phyloP scores from a whole-genome alignment of 2,329 filamentous ascomycete genomes.

The Mycosphaerelloides madeirae region DNA sequence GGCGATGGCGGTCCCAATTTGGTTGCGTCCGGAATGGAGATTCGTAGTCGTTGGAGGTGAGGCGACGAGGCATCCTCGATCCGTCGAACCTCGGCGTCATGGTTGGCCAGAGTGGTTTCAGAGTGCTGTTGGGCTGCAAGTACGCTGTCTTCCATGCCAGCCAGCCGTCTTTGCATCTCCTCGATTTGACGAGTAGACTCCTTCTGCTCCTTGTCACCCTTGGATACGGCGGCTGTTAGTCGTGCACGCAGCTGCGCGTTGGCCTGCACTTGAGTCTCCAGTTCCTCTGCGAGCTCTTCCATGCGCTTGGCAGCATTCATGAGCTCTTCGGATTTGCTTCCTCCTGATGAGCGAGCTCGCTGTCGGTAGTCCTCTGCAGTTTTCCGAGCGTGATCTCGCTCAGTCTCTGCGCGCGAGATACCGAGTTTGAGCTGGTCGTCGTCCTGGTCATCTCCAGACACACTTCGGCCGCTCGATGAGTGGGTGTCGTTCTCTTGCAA shows the following conservation, averaged over 20 bases:
- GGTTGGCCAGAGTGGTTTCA: conserved; percentile 74
- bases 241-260: conserved; percentile 73
- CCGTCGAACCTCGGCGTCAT: conserved; percentile 77
- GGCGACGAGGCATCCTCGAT: conserved; percentile 72
- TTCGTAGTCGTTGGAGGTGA: conserved; percentile 67
- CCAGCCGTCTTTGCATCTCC: conserved; percentile 74
- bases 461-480: conserved; percentile 52
- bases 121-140: conserved; percentile 77
- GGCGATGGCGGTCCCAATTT: conserved; percentile 51
- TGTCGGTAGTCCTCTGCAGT: conserved; percentile 59
- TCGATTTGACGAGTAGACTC: conserved; percentile 77
- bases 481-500: conserved; percentile 79
- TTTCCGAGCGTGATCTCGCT: conserved; percentile 66
- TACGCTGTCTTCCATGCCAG: conserved; percentile 76
- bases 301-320: conserved; percentile 69
- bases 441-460: conserved; percentile 17
- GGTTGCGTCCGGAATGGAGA: conserved; percentile 46
- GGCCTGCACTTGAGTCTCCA: conserved; percentile 71
- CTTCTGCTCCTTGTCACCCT: conserved; percentile 79
- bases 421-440: conserved; percentile 55
- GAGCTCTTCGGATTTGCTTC: conserved; percentile 53
- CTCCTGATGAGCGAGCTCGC: conserved; percentile 55
- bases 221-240: conserved; percentile 71
- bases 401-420: conserved; percentile 63
- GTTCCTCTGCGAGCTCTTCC: conserved; percentile 72